Evolutionary conservation across 441 rosid species (phyloP), one percentile per base, ranked within the genome.

Genomic region (Biscutella laevigata): DNA sequence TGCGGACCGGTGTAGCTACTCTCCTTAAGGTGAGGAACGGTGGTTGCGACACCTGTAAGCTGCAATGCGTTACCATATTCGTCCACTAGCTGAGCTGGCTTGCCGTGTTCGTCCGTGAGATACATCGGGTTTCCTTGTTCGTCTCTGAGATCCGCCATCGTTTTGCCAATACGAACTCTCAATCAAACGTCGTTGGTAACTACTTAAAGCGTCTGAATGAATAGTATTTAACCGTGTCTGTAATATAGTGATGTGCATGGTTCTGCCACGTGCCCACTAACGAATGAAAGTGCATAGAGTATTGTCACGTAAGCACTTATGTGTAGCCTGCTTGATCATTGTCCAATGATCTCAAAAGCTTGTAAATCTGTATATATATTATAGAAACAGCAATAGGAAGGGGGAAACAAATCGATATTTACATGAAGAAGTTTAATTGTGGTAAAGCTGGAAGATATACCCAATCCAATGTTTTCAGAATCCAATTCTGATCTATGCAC

Each of bases 131-230:
- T 84, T 3, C 96, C 98, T 13, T 54, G 25, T 57, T 77, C 82
- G 53, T 91, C 96, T 59, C 64, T 62, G n/a, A 84, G 16, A 46
- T 79, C 71, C 1, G 89, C 84, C 84, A 77, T n/a, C n/a, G n/a
- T n/a, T n/a, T n/a, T n/a, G n/a, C n/a, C n/a, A n/a, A n/a, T n/a
- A n/a, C n/a, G n/a, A n/a, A n/a, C n/a, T 46, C 29, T 10, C 13
- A 29, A 11, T 14, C 44, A 9, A 61, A 51, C 20, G 27, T 39
- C 4, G 20, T 39, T 53, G 13, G 10, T 19, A 3, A 14, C 15
- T 13, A 36, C 38, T 13, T 16, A n/a, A 32, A 39, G 43, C 21
- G 52, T 25, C 20, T 49, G 22, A 21, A 42, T 29, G 36, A 5
- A 12, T 6, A 1, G 15, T 30, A 8, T 32, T n/a, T n/a, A n/a